phyloP scores from a whole-genome alignment of 2,329 filamentous ascomycete genomes.

The Phoma sp. region DNA sequence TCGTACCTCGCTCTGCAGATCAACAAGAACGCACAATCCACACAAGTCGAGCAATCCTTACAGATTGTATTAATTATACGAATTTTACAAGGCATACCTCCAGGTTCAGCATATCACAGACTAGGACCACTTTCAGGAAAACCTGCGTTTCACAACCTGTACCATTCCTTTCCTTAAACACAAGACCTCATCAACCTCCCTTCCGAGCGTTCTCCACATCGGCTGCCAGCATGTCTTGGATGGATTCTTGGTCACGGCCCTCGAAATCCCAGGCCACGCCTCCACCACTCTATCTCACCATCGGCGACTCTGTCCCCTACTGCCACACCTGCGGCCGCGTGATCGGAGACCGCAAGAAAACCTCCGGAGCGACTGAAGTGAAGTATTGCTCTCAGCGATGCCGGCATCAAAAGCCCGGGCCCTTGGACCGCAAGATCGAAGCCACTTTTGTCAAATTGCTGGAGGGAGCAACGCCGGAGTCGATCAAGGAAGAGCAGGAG shows the following conservation, averaged over 20 bases:
- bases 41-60: conserved; percentile 5
- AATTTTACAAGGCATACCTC: neutral
- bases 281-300: conserved; percentile 61
- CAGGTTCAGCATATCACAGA: neutral
- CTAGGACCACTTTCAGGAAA: neutral
- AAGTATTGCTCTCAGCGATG: conserved; percentile 67
- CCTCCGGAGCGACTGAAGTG: conserved; percentile 40
- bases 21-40: conserved; percentile 11
- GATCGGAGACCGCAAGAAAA: conserved; percentile 53
- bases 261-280: conserved; percentile 53
- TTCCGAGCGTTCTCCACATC: neutral
- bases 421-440: conserved; percentile 61
- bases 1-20: conserved; percentile 11
- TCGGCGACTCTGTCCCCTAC: conserved; percentile 58
- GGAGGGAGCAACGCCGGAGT: conserved; percentile 42
- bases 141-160: no score
- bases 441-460: conserved; percentile 53
- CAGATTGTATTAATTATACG: neutral
- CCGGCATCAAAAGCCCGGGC: conserved; percentile 57
- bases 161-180: neutral
- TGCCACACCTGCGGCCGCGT: conserved; percentile 64
- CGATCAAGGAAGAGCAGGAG: conserved; percentile 26
- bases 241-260: conserved; percentile 56
- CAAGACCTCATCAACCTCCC: neutral
- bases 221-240: conserved; percentile 53